Percentiles rank a stretch among this genome's conserved stretches.
Evolutionary conservation across 1,139 yeast genomes (phyloP).

Genomic region (Sugiyamaella sp.): DNA sequence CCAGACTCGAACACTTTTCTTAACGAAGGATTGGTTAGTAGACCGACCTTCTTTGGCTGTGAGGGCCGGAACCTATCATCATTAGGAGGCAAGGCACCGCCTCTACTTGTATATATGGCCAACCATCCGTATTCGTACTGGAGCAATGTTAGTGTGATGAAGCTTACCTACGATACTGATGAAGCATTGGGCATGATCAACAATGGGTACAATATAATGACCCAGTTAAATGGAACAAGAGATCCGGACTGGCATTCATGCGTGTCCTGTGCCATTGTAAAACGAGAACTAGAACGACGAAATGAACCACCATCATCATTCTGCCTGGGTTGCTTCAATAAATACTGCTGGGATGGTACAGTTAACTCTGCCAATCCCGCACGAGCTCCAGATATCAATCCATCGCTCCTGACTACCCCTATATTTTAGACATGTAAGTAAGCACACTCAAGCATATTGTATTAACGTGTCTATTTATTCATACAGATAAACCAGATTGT

Average conservation of each 20-base stretch:
- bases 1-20: conserved; percentile 73
- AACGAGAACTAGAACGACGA: conserved; percentile 77
- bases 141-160: conserved; percentile 74
- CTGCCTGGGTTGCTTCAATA: conserved; percentile 70
- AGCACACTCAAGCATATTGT: background rate
- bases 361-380: background rate
- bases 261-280: conserved; percentile 85
- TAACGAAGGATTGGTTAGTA: conserved; percentile 46
- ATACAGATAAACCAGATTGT: conserved; percentile 14
- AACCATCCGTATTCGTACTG: conserved; percentile 69
- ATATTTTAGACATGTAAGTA: background rate
- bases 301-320: conserved; percentile 66
- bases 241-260: conserved; percentile 78
- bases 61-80: conserved; percentile 63
- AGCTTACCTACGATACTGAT: conserved; percentile 60
- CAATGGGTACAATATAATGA: conserved; percentile 80
- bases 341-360: conserved; percentile 81
- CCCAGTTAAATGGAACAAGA: conserved; percentile 71
- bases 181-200: conserved; percentile 64
- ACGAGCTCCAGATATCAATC: conserved; percentile 1
- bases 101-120: conserved; percentile 78
- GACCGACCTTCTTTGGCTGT: conserved; percentile 83
- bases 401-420: background rate
- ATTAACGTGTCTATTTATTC: background rate
- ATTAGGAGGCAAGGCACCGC: conserved; percentile 54